phyloP scores from a whole-genome alignment of 2,329 filamentous ascomycete species.

The Aspergillus awamori region DNA sequence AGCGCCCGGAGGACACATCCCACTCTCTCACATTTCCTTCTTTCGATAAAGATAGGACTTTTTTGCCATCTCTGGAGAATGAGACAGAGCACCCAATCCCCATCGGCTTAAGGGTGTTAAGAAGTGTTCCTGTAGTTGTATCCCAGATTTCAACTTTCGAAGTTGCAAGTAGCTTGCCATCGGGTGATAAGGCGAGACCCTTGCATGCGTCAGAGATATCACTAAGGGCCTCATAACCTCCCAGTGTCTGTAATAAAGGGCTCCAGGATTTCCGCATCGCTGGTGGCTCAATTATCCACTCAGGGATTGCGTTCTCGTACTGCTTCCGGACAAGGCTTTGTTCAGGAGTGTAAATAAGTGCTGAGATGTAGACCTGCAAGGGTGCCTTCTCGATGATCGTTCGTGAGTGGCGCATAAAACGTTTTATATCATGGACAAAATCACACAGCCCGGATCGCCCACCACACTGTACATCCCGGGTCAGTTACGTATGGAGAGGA shows the following conservation, averaged over 20 bases:
- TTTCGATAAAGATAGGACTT: too few relatives aligned
- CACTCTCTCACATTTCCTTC: too few relatives aligned
- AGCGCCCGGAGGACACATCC: too few relatives aligned
- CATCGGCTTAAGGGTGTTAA: too few relatives aligned
- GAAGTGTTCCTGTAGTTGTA: too few relatives aligned
- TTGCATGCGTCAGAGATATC: too few relatives aligned
- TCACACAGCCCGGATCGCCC: not conserved
- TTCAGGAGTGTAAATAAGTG: not conserved
- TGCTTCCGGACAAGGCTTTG: not conserved
- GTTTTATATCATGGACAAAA: not conserved
- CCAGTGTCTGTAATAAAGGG: not conserved
- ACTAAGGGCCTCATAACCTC: not conserved
- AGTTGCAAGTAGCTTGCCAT: too few relatives aligned
- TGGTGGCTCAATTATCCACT: not conserved
- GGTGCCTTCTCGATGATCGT: not conserved
- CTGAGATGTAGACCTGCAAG: constrained; percentile 3
- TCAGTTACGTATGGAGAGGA: not conserved
- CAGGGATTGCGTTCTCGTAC: not conserved
- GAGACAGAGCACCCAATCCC: too few relatives aligned
- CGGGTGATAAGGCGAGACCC: too few relatives aligned
- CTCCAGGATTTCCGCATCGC: not conserved
- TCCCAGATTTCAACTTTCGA: too few relatives aligned
- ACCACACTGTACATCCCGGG: not conserved
- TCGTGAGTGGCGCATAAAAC: not conserved
- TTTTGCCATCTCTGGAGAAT: too few relatives aligned